Base-by-base conservation (phyloP, 1,284 basidiomycete genomes). In the Sporisorium exsertum region DNA sequence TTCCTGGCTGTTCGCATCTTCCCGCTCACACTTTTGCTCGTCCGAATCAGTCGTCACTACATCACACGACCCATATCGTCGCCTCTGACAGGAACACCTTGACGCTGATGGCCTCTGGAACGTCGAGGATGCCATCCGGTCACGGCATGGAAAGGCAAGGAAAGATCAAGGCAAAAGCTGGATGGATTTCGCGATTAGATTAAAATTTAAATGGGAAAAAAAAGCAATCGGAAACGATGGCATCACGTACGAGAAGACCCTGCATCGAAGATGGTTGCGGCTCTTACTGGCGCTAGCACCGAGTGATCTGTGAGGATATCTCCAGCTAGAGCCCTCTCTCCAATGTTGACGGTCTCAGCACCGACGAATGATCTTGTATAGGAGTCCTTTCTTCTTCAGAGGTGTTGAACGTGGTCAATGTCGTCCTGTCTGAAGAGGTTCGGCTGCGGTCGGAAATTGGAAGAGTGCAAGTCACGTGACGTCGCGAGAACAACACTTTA, bases 231-330 rank as follows among this genome's bases (percentile, higher is more conserved):
- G n/a, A n/a, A 40, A 5, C 5, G 43, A 26, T 26, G 18, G 46
- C 54, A 57, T 51, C 52, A 63, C 61, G 54, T 63, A 63, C 60
- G 60, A 62, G 60, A 62, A 6, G 58, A 43, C 40, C 47, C 49
- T 35, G 55, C 55, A 57, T 58, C 9, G 33, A 40, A 49, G 45
- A 10, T 24, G 59, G 16, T 51, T 15, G 45, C 24, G 29, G 24
- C 15, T 47, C 32, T n/a, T 12, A 5, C 3, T 6, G 15, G 49
- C n/a, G 20, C 18, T 50, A 9, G n/a, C 49, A 50, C 2, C 33
- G 12, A 35, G 33, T 32, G 29, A 32, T 32, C 29, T 32, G 29
- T 32, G 29, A 10, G 10, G 10, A 10, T 10, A 10, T 5, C 5
- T 32, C 29, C 10, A 32, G 29, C 29, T 5, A 32, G 29, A 5